A percentile compares a stretch with the other conserved stretches of the same genome.
These are phyloP conservation scores for Auriscalpium vulgare DNA, from an alignment of 768 basidiomycete genomes.

Conservation along the genomic window DNA sequence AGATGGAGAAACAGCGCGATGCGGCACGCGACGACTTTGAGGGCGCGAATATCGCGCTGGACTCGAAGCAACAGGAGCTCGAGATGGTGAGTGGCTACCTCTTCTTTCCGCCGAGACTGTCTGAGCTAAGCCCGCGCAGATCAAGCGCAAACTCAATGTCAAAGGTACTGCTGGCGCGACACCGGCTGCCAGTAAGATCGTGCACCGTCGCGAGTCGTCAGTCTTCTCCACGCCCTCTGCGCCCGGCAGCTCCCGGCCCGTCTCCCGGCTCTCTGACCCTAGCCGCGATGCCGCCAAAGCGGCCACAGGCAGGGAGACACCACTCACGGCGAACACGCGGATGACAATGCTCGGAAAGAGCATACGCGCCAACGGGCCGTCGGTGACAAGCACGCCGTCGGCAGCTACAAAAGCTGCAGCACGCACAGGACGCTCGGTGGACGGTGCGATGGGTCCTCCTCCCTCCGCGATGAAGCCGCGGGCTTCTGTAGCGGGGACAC, in stretches of 20 bases:
- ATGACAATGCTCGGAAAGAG: slow-evolving; percentile 14
- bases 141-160: slow-evolving; percentile 13
- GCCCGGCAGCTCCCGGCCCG: slow-evolving; percentile 4
- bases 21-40: slow-evolving; percentile 70
- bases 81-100: slow-evolving; percentile 56
- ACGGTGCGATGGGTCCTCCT: slow-evolving; percentile 11
- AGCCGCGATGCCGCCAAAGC: slow-evolving; percentile 9
- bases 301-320: slow-evolving; percentile 3
- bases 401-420: slow-evolving; percentile 2
- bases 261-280: slow-evolving; percentile 14
- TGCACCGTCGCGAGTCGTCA: slow-evolving; percentile 14
- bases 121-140: neutral
- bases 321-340: neutral
- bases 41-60: slow-evolving; percentile 86
- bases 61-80: slow-evolving; percentile 91
- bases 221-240: slow-evolving; percentile 2
- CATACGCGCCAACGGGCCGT: slow-evolving; percentile 11
- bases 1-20: slow-evolving; percentile 56
- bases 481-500: slow-evolving; percentile 4
- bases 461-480: slow-evolving; percentile 2
- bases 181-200: slow-evolving; percentile 6
- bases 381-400: slow-evolving; percentile 2
- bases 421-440: neutral
- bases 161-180: slow-evolving; percentile 11
- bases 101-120: no score